Evolutionary conservation across 176 grass and related monocot species (phyloP).

Genomic region (Triticum monococcum): DNA sequence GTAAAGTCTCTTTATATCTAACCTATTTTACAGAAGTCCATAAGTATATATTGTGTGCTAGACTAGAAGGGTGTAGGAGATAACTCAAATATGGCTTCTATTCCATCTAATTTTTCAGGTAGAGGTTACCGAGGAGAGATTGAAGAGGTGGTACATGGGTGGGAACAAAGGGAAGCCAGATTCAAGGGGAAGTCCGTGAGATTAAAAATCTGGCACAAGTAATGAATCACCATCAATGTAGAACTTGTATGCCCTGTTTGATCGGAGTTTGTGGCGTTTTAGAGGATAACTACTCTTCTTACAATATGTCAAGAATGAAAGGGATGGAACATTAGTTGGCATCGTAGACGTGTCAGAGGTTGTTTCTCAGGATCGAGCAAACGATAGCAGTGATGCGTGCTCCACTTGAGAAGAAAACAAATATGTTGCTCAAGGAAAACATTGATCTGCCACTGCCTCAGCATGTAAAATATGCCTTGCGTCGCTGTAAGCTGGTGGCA

Average conservation of each 20-base stretch:
- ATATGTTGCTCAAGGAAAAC: background rate
- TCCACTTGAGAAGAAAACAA: background rate
- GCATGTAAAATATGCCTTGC: background rate
- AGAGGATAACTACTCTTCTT: background rate
- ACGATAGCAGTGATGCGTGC: background rate
- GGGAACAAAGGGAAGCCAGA: constrained; percentile 16
- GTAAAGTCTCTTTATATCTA: background rate
- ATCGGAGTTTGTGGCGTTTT: background rate
- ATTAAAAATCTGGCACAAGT: background rate
- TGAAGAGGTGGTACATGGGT: constrained; percentile 59
- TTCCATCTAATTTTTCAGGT: constrained; percentile 34
- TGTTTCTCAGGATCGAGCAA: background rate
- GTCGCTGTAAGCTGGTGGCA: background rate
- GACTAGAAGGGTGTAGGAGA: background rate
- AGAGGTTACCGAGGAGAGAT: constrained; percentile 37
- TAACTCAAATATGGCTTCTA: background rate
- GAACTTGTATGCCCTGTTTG: background rate
- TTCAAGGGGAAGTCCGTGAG: constrained; percentile 8
- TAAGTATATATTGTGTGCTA: background rate
- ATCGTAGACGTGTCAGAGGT: background rate
- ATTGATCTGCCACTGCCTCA: background rate
- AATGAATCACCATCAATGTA: background rate
- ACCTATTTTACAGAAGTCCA: background rate
- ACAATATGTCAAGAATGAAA: background rate
- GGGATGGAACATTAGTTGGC: background rate